These are phyloP conservation scores for Drechslerella coelobrocha DNA, from an alignment of 2,329 filamentous ascomycete species.

Conservation along the genomic window DNA sequence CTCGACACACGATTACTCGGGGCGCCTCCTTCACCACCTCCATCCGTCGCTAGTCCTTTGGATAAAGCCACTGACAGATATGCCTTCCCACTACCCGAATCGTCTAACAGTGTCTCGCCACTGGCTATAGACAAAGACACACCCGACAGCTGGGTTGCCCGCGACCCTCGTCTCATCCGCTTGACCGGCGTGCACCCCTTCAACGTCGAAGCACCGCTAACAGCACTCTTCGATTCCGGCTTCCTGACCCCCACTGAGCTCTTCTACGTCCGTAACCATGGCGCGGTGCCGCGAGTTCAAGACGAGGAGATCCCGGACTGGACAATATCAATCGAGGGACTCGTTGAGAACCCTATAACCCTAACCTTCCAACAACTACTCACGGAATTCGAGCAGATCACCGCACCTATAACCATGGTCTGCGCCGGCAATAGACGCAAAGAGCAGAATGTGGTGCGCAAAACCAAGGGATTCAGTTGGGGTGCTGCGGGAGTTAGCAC, in stretches of 20 bases:
- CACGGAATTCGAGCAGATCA: constrained; percentile 77
- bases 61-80: constrained; percentile 44
- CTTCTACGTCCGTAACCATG: constrained; percentile 92
- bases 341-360: constrained; percentile 77
- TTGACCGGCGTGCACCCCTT: constrained; percentile 89
- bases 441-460: constrained; percentile 88
- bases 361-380: constrained; percentile 76
- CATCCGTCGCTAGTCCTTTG: constrained; percentile 41
- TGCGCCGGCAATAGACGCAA: constrained; percentile 92
- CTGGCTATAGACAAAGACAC: constrained; percentile 80
- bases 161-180: constrained; percentile 81
- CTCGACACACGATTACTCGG: constrained; percentile 4
- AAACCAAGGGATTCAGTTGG: constrained; percentile 95
- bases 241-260: constrained; percentile 87
- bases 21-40: constrained; percentile 13
- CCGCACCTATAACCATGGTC: constrained; percentile 84
- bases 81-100: constrained; percentile 75
- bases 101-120: constrained; percentile 66
- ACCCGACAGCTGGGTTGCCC: constrained; percentile 79
- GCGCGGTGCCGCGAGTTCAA: constrained; percentile 75
- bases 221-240: constrained; percentile 72
- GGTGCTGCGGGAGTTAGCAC: constrained; percentile 86
- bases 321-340: constrained; percentile 83
- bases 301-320: constrained; percentile 77
- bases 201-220: constrained; percentile 85